Percentiles rank a stretch among this genome's conserved stretches.
Conservation (phyloP, 169 alveolate species). For the Babesia ovata region DNA sequence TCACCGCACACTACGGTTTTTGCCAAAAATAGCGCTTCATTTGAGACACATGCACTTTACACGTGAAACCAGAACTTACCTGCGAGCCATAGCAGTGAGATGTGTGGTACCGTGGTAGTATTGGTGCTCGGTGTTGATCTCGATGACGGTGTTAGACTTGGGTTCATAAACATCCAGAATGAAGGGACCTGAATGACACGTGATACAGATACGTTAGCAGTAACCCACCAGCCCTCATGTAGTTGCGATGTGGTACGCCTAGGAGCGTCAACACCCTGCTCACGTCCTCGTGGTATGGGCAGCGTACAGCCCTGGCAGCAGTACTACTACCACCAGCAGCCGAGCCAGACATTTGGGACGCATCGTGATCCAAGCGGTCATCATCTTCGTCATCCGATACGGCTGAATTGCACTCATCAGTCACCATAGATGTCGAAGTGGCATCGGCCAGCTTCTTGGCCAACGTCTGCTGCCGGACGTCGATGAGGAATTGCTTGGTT, state of each 20-base stretch:
- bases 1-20: no score
- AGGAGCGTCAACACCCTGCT: slow-evolving; percentile 27
- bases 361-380: neutral
- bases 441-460: slow-evolving; percentile 19
- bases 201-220: neutral
- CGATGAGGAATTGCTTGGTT: slow-evolving; percentile 44
- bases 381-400: neutral
- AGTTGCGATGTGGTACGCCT: slow-evolving; percentile 39
- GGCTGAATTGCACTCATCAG: neutral
- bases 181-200: slow-evolving; percentile 39
- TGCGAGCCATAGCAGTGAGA: slow-evolving; percentile 52
- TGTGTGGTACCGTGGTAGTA: slow-evolving; percentile 48
- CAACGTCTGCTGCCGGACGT: slow-evolving; percentile 17
- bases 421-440: neutral
- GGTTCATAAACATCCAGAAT: slow-evolving; percentile 62
- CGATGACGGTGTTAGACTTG: slow-evolving; percentile 57
- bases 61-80: slow-evolving; percentile 19
- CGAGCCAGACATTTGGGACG: neutral
- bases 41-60: no score
- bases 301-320: neutral
- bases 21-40: no score
- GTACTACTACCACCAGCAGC: neutral
- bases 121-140: slow-evolving; percentile 54
- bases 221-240: slow-evolving; percentile 49
- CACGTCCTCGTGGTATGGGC: slow-evolving; percentile 57